Conservation (phyloP, 108 stramenopile genomes). For the Fragilariopsis cylindrus region DNA sequence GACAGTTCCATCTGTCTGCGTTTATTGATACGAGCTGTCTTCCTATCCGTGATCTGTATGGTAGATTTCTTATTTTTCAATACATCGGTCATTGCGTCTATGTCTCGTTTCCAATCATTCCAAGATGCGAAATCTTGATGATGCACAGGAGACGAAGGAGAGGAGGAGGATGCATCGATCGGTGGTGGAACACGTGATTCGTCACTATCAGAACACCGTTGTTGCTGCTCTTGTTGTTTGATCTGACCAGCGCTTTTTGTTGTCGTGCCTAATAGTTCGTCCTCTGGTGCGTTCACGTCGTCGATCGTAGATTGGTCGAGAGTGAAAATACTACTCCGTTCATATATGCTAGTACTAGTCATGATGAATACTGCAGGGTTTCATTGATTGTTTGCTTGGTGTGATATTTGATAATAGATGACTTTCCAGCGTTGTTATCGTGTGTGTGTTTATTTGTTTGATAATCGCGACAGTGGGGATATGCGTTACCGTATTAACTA, state of each 20-base stretch:
- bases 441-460: too few relatives aligned
- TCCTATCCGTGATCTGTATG: background rate
- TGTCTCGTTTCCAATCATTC: background rate
- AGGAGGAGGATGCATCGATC: background rate
- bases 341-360: too few relatives aligned
- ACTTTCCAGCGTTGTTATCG: too few relatives aligned
- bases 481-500: too few relatives aligned
- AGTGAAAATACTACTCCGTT: too few relatives aligned
- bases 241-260: background rate
- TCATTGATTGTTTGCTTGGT: too few relatives aligned
- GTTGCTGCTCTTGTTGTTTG: background rate
- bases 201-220: background rate
- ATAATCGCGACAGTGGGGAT: too few relatives aligned
- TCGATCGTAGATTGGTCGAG: too few relatives aligned
- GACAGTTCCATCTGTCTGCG: background rate
- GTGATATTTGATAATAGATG: too few relatives aligned
- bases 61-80: background rate
- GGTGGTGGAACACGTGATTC: constrained; percentile 8
- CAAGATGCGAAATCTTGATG: constrained; percentile 7
- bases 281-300: background rate
- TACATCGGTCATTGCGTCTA: background rate
- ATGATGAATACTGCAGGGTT: too few relatives aligned
- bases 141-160: background rate
- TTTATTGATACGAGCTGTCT: constrained; percentile 1
- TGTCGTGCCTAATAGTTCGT: background rate